A percentile compares a stretch with the other conserved stretches of the same genome.
phyloP scores from a whole-genome alignment of 306 rosid genomes.

The Crotalaria pallida region DNA sequence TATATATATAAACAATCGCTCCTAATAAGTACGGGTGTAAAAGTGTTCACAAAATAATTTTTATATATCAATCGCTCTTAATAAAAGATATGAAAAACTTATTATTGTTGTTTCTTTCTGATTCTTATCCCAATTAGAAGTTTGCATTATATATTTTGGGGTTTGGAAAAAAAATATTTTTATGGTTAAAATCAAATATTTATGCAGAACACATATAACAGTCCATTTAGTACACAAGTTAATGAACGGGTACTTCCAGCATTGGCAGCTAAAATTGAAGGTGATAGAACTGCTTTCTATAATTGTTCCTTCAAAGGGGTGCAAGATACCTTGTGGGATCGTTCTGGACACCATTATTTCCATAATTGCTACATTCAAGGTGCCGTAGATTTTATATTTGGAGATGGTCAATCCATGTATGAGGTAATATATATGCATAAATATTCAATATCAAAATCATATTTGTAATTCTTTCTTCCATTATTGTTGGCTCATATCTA shows the following conservation, averaged over 20 bases:
- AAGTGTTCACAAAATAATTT: too few relatives aligned
- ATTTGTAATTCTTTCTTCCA: neutral
- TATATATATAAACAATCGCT: too few relatives aligned
- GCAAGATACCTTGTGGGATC: constrained; percentile 39
- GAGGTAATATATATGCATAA: constrained; percentile 2
- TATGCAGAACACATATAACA: constrained; percentile 27
- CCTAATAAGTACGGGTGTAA: too few relatives aligned
- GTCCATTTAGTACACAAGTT: neutral
- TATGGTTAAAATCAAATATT: neutral
- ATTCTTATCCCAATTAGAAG: too few relatives aligned
- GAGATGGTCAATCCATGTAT: constrained; percentile 32
- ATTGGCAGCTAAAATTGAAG: constrained; percentile 17
- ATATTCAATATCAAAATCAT: neutral
- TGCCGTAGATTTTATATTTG: constrained; percentile 33
- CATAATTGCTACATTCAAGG: constrained; percentile 30
- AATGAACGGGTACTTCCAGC: neutral
- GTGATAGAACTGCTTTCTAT: constrained; percentile 26
- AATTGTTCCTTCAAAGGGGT: constrained; percentile 21
- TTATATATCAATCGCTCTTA: too few relatives aligned
- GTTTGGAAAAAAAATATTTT: neutral
- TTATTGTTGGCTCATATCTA: neutral
- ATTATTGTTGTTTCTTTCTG: too few relatives aligned
- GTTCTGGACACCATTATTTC: constrained; percentile 33
- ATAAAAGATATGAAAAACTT: too few relatives aligned
- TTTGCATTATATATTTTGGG: neutral